Evolutionary conservation across 345 rosid species (phyloP).

Genomic region (Noccaea bulbosa): DNA sequence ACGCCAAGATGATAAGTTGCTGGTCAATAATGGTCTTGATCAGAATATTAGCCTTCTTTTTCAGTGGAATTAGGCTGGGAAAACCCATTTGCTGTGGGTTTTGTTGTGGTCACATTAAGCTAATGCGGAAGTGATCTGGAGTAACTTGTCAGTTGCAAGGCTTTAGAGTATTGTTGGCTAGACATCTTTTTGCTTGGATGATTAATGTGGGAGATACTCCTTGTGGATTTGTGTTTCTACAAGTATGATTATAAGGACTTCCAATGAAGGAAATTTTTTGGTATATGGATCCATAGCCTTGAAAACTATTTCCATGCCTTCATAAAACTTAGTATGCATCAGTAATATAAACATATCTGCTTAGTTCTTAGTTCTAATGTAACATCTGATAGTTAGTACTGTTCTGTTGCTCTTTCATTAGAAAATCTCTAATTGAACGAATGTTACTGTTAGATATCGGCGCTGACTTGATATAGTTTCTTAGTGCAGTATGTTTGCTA

Average conservation of each 20-base stretch:
- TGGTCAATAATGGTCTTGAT: slow-evolving; percentile 27
- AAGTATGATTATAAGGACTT: slow-evolving; percentile 16
- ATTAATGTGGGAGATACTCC: slow-evolving; percentile 4
- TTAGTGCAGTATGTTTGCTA: too few species aligned
- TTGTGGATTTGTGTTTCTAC: slow-evolving; percentile 1
- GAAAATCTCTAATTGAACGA: too few species aligned
- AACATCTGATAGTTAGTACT: slow-evolving; percentile 3
- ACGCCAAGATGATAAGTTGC: slow-evolving; percentile 21
- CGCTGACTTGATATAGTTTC: too few species aligned
- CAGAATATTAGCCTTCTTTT: slow-evolving; percentile 23
- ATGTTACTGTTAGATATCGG: too few species aligned
- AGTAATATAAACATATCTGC: background rate
- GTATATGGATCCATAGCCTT: background rate
- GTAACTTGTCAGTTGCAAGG: slow-evolving; percentile 11
- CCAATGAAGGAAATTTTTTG: background rate
- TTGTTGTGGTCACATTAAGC: slow-evolving; percentile 6
- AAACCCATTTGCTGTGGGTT: too few species aligned
- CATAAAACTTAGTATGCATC: background rate
- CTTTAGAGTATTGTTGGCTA: slow-evolving; percentile 8
- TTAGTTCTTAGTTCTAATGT: background rate
- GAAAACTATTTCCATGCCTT: background rate
- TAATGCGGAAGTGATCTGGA: background rate
- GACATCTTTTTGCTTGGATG: background rate
- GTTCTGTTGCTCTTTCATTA: too few species aligned
- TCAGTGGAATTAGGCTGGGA: slow-evolving; percentile 1